Evolutionary conservation across 2,329 filamentous ascomycete species (phyloP), one percentile per base, ranked within the genome.

Genomic region (Teratosphaeria nubilosa): DNA sequence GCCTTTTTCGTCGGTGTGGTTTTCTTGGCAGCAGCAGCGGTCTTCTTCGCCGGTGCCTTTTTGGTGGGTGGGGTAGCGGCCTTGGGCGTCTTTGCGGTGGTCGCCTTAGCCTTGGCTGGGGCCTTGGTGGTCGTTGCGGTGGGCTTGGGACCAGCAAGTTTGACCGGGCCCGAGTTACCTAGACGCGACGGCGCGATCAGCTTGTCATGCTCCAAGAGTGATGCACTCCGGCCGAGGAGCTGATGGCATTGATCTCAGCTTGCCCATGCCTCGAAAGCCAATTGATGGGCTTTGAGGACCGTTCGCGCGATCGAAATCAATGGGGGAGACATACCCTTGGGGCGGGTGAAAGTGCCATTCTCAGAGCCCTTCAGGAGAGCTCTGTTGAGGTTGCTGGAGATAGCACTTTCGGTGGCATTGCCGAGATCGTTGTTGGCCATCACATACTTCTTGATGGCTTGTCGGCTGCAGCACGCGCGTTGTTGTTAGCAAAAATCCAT

Each of bases 121-220:
- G 79, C 78, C 73, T 81, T 82, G 51, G 77, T 73, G 54, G 80
- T 75, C 67, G 80, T 76, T 52, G 78, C 74, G 73, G 80, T 79
- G 62, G 78, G 79, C 58, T 57, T 63, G 31, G 69, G 61, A 60
- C 69, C 71, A 58, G 68, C 74, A 60, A 96, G 86, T 86, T 96
- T 96, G 76, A 94, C 90, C 66, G 90, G 88, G 61, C 91, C 91
- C 63, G 91, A 96, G 60, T 90, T 82, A 69, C 88, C 87, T 91
- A 55, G 59, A 56, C 57, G 60, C 45, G 58, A 54, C 59, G 58
- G 55, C 60, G 54, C 63, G 50, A 65, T 70, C 62, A 69, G 68
- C 62, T n/a, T 32, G 54, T 22, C 6, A 10, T 37, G 34, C 16
- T 13, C 34, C 5, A 5, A 20, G n/a, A 9, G 9, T 22, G 41